Evolutionary conservation across 2,329 filamentous ascomycete genomes (phyloP).

Genomic region (Lecanoromycetidae sp.): DNA sequence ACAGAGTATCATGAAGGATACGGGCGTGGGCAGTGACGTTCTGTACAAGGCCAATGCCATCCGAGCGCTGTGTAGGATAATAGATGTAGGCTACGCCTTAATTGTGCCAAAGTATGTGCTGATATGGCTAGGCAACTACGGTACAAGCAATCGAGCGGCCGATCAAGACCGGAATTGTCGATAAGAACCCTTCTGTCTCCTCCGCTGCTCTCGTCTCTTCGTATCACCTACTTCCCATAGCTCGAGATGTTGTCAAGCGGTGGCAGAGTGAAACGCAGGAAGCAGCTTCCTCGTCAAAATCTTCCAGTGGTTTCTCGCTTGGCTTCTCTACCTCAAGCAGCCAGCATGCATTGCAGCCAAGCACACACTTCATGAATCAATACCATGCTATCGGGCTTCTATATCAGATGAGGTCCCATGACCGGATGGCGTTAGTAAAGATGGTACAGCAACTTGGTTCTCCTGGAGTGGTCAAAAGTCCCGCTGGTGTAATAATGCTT

Average conservation of each 20-base stretch:
- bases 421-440: conserved; percentile 96
- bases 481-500: conserved; percentile 81
- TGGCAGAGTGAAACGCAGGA: conserved; percentile 99
- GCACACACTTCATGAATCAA: conserved; percentile 91
- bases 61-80: conserved; percentile 86
- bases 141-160: conserved; percentile 96
- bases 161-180: conserved; percentile 98
- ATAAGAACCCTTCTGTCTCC: conserved; percentile 95
- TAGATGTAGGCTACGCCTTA: conserved; percentile 55
- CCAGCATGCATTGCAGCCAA: conserved; percentile 55
- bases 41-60: conserved; percentile 94
- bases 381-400: conserved; percentile 96
- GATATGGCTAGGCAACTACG: conserved; percentile 58
- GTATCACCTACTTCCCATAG: conserved; percentile 93
- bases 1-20: conserved; percentile 99
- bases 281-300: conserved; percentile 81
- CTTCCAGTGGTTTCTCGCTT: conserved; percentile 76
- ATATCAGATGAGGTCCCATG: conserved; percentile 95
- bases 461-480: conserved; percentile 85
- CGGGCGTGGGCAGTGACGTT: conserved; percentile 83
- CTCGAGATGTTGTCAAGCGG: conserved; percentile 84
- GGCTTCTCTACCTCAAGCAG: conserved; percentile 75
- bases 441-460: conserved; percentile 99
- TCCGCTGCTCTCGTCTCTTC: conserved; percentile 93
- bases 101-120: conserved; percentile 13